These are phyloP conservation scores for Boletus vinaceobasis DNA, from an alignment of 768 basidiomycete species.

Conservation along the genomic window DNA sequence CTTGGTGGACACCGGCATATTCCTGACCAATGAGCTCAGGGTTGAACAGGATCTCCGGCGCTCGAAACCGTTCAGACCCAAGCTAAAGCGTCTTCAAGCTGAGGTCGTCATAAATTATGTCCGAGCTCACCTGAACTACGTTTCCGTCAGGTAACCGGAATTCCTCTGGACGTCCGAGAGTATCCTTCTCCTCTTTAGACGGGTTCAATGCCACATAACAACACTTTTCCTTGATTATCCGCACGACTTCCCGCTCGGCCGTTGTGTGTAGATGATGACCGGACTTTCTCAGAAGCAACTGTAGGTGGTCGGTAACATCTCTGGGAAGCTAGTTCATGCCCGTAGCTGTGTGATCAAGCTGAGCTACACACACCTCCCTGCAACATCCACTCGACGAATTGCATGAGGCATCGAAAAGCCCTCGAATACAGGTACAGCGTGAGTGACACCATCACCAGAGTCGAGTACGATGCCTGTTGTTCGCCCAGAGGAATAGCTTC, in stretches of 20 bases:
- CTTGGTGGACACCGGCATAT: conserved; percentile 96
- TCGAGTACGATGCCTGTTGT: conserved; percentile 99
- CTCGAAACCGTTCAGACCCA: conserved; percentile 91
- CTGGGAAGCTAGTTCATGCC: conserved; percentile 38
- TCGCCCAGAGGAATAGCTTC: conserved; percentile 94
- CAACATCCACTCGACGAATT: conserved; percentile 92
- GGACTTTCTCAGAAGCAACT: conserved; percentile 87
- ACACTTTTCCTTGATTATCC: conserved; percentile 97
- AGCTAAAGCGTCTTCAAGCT: conserved; percentile 50
- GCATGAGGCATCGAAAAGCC: conserved; percentile 99
- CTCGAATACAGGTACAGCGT: conserved; percentile 97
- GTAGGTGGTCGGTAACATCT: conserved; percentile 96
- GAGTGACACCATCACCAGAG: conserved; percentile 98
- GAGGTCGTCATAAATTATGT: conserved; percentile 10
- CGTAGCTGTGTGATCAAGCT: not conserved
- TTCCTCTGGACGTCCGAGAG: conserved; percentile 71
- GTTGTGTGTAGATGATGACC: conserved; percentile 96
- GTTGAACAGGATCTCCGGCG: conserved; percentile 96
- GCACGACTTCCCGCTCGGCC: conserved; percentile 94
- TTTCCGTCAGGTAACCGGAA: conserved; percentile 96
- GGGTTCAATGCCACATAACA: conserved; percentile 95
- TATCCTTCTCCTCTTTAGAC: conserved; percentile 93
- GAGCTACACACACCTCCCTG: conserved; percentile 66
- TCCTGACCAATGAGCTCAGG: conserved; percentile 96
- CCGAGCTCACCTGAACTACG: conserved; percentile 69